Evolutionary conservation across 2,329 filamentous ascomycete species (phyloP).

Genomic region (Penicillium capsulatum): DNA sequence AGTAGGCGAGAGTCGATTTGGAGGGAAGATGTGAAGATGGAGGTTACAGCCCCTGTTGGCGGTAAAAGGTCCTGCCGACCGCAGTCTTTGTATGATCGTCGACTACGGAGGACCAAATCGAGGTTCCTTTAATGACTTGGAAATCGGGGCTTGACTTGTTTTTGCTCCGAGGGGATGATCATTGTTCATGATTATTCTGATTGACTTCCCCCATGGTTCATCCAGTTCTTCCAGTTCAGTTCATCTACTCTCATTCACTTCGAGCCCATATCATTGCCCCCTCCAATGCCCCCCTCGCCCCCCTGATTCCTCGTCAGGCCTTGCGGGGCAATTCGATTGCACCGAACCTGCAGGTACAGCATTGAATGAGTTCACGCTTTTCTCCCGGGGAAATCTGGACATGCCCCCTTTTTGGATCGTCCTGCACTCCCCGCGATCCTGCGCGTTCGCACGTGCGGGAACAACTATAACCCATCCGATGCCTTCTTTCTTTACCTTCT

Average conservation of each 20-base stretch:
- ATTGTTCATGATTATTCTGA: no score
- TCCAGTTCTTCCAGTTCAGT: no score
- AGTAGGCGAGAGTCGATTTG: slow-evolving; percentile 9
- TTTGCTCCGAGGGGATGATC: no score
- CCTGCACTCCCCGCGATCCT: slow-evolving; percentile 24
- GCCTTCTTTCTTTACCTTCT: background rate
- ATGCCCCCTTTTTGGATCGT: slow-evolving; percentile 18
- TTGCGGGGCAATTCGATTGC: no score
- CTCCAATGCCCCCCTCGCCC: no score
- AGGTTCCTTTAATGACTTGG: no score
- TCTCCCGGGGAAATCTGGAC: background rate
- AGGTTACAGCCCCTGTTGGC: slow-evolving; percentile 20
- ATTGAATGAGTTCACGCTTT: background rate
- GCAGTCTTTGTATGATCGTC: no score
- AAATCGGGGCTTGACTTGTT: no score
- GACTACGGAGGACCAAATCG: no score
- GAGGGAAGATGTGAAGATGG: slow-evolving; percentile 14
- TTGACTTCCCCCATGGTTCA: no score
- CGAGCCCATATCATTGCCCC: no score
- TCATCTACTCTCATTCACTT: no score
- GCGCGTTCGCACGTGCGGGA: slow-evolving; percentile 19
- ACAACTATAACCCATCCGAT: slow-evolving; percentile 17
- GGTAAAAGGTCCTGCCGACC: slow-evolving; percentile 21
- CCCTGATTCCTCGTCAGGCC: background rate
- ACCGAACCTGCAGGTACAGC: slow-evolving; percentile 7